A percentile compares a stretch with the other conserved stretches of the same genome.
Conservation (phyloP, 108 stramenopile genomes). For the Fragilaria crotonensis region DNA sequence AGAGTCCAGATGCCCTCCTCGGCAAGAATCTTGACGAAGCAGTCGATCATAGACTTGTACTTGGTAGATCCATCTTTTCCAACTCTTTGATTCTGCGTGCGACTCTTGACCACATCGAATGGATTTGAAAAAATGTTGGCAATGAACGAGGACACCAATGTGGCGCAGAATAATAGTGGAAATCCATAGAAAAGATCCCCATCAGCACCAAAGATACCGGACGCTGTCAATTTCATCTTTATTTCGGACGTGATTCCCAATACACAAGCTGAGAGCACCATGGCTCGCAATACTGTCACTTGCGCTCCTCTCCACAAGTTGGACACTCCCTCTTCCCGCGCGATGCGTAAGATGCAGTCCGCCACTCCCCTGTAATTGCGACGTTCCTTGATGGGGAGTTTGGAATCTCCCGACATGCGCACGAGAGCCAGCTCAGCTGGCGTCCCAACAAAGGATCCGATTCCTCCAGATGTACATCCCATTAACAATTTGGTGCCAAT, state of each 20-base stretch:
- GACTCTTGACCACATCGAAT: slow-evolving; percentile 65
- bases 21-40: slow-evolving; percentile 38
- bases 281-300: slow-evolving; percentile 58
- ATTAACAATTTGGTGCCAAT: slow-evolving; percentile 50
- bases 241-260: slow-evolving; percentile 57
- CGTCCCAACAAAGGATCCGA: slow-evolving; percentile 65
- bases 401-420: slow-evolving; percentile 64
- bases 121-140: slow-evolving; percentile 70
- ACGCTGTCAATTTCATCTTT: slow-evolving; percentile 37
- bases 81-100: slow-evolving; percentile 48
- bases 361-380: slow-evolving; percentile 57
- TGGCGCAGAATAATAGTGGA: slow-evolving; percentile 54
- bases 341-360: slow-evolving; percentile 49
- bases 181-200: slow-evolving; percentile 46
- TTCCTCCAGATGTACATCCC: slow-evolving; percentile 57
- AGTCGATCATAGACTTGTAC: slow-evolving; percentile 51
- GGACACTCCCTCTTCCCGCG: slow-evolving; percentile 49
- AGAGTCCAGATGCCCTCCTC: slow-evolving; percentile 48
- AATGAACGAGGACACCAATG: slow-evolving; percentile 44
- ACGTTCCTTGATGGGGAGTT: slow-evolving; percentile 45
- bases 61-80: slow-evolving; percentile 32
- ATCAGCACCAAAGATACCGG: slow-evolving; percentile 43
- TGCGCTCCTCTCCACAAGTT: slow-evolving; percentile 54
- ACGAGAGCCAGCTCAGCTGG: slow-evolving; percentile 64
- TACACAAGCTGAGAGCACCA: slow-evolving; percentile 47